These are phyloP conservation scores for Martiniozyma asiatica DNA, from an alignment of 1,139 yeast genomes.

Conservation along the genomic window DNA sequence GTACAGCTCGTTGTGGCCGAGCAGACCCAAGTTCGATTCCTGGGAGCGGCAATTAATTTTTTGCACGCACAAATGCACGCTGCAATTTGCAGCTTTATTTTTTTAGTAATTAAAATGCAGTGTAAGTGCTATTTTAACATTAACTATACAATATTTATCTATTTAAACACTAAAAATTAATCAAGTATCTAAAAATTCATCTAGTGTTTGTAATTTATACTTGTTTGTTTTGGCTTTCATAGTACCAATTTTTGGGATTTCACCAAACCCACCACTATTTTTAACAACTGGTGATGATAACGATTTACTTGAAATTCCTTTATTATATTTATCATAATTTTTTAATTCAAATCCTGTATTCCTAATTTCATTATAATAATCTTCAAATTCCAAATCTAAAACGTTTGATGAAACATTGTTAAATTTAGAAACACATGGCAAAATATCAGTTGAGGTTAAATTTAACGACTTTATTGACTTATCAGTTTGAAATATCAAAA, in stretches of 20 bases:
- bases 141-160: too few relatives aligned
- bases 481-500: conserved; percentile 71
- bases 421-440: conserved; percentile 6
- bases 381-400: conserved; percentile 13
- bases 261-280: too few relatives aligned
- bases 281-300: background rate
- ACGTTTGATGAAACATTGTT: conserved; percentile 8
- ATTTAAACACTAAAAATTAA: too few relatives aligned
- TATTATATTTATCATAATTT: conserved; percentile 14
- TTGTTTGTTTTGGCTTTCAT: conserved; percentile 19
- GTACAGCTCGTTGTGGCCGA: conserved; percentile 16
- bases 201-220: conserved; percentile 62
- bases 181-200: conserved; percentile 58
- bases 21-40: conserved; percentile 16
- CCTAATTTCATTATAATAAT: conserved; percentile 19
- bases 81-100: too few relatives aligned
- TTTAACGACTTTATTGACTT: background rate
- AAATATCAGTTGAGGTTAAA: background rate
- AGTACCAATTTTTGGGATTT: too few relatives aligned
- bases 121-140: too few relatives aligned
- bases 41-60: conserved; percentile 12
- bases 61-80: too few relatives aligned
- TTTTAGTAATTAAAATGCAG: too few relatives aligned
- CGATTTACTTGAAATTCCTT: conserved; percentile 2
- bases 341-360: conserved; percentile 15